These are phyloP conservation scores for Sarocladiaceae sp. DNA, from an alignment of 2,329 filamentous ascomycete genomes.

Conservation along the genomic window DNA sequence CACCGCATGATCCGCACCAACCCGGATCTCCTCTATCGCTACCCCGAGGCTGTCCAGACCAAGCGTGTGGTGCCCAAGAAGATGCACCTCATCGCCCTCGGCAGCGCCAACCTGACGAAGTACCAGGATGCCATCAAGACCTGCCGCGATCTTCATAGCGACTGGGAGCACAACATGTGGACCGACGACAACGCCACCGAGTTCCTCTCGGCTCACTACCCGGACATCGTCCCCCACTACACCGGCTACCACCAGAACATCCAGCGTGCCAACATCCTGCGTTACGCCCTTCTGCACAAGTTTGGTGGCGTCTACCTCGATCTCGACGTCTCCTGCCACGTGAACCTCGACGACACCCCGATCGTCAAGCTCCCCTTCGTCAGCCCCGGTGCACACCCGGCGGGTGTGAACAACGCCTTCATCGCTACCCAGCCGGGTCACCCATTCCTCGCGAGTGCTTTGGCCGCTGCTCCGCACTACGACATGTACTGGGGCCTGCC, in stretches of 20 bases:
- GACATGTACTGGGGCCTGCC: conserved; percentile 18
- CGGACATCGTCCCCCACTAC: conserved; percentile 17
- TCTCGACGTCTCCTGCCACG: conserved; percentile 17
- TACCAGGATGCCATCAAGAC: conserved; percentile 15
- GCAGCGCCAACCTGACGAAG: conserved; percentile 35
- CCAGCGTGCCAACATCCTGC: conserved; percentile 18
- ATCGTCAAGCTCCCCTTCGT: conserved; percentile 16
- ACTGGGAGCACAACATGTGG: conserved; percentile 18
- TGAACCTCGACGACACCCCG: conserved; percentile 15
- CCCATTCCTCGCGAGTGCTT: conserved; percentile 14
- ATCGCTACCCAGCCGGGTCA: conserved; percentile 15
- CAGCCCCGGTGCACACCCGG: conserved; percentile 17
- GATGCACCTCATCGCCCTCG: conserved; percentile 26
- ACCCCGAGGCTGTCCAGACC: conserved; percentile 2
- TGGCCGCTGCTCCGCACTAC: conserved; percentile 15
- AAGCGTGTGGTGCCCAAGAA: conserved; percentile 11
- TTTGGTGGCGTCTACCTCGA: conserved; percentile 20
- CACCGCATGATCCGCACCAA: conserved; percentile 7
- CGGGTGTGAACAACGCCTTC: conserved; percentile 19
- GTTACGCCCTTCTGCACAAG: conserved; percentile 17
- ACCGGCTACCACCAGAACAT: conserved; percentile 16
- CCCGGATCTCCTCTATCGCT: conserved; percentile 9
- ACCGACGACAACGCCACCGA: conserved; percentile 18
- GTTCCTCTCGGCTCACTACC: conserved; percentile 16
- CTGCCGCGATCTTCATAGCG: conserved; percentile 16